Conservation (phyloP, 345 rosid genomes). For the Ceriops decandra region DNA sequence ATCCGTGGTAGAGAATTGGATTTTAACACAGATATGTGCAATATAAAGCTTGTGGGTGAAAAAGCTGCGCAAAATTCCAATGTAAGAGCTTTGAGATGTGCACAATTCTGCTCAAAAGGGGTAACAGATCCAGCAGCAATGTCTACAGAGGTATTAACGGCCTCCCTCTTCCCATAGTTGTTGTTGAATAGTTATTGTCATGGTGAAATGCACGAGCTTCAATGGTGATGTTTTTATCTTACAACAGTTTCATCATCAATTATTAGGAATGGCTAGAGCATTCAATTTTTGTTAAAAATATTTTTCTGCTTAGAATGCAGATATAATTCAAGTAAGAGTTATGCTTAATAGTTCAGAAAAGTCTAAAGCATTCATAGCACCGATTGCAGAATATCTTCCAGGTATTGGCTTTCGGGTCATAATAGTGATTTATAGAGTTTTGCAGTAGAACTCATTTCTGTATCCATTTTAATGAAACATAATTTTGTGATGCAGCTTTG, state of each 20-base stretch:
- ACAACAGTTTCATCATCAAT: constrained; percentile 1
- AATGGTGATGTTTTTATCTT: constrained; percentile 4
- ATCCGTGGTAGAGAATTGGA: constrained; percentile 54
- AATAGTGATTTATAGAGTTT: background rate
- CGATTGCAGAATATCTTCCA: constrained; percentile 69
- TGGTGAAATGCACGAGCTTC: background rate
- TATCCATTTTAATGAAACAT: constrained; percentile 1
- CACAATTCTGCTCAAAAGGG: constrained; percentile 50
- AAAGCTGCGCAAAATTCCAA: constrained; percentile 34
- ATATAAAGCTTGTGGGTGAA: constrained; percentile 41
- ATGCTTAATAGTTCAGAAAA: constrained; percentile 60
- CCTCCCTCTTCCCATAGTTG: constrained; percentile 4
- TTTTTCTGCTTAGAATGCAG: constrained; percentile 77
- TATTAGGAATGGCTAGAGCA: constrained; percentile 7
- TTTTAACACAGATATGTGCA: constrained; percentile 40
- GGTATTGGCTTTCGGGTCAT: constrained; percentile 39
- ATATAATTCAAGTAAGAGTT: constrained; percentile 60
- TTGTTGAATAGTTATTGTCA: background rate
- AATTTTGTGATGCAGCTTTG: constrained; percentile 42
- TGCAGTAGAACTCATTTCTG: background rate
- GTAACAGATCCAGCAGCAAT: constrained; percentile 35
- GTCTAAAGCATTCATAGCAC: constrained; percentile 41
- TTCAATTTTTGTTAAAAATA: constrained; percentile 27
- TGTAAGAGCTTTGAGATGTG: constrained; percentile 41
- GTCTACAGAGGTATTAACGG: constrained; percentile 55